phyloP scores from a whole-genome alignment of 2,329 filamentous ascomycete species.

The Bisporella sp. region DNA sequence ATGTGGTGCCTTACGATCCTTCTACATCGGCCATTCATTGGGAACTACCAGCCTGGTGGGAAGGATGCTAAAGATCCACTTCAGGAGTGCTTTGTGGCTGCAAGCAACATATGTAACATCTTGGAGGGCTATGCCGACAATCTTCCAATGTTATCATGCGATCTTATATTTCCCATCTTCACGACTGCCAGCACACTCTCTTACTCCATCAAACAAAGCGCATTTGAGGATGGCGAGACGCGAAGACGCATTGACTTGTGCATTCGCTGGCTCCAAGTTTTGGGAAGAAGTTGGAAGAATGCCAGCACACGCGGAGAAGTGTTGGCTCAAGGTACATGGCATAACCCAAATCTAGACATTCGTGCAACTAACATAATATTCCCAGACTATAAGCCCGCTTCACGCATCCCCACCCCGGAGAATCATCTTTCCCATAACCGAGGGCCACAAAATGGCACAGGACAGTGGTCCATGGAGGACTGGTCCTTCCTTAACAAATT shows the following conservation, averaged over 20 bases:
- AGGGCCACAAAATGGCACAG: background rate
- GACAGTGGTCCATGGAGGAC: background rate
- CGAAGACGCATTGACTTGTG: background rate
- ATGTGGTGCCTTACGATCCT: conserved; percentile 1
- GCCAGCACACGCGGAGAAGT: background rate
- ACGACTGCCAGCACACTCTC: background rate
- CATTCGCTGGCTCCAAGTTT: background rate
- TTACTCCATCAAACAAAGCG: background rate
- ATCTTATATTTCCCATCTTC: background rate
- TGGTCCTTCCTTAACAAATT: background rate
- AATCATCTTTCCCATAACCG: background rate
- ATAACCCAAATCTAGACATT: background rate
- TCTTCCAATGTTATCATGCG: background rate
- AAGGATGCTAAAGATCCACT: background rate
- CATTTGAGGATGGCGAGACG: background rate
- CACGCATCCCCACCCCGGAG: background rate
- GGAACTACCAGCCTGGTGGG: background rate
- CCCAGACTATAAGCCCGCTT: background rate
- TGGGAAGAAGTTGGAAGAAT: background rate
- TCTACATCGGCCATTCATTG: background rate
- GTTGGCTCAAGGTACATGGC: background rate
- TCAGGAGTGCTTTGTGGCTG: background rate
- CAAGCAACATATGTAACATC: background rate
- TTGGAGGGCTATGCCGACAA: background rate
- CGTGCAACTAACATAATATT: background rate